Conservation (phyloP, 805 yeast species). For the Candida palmyrensis region DNA sequence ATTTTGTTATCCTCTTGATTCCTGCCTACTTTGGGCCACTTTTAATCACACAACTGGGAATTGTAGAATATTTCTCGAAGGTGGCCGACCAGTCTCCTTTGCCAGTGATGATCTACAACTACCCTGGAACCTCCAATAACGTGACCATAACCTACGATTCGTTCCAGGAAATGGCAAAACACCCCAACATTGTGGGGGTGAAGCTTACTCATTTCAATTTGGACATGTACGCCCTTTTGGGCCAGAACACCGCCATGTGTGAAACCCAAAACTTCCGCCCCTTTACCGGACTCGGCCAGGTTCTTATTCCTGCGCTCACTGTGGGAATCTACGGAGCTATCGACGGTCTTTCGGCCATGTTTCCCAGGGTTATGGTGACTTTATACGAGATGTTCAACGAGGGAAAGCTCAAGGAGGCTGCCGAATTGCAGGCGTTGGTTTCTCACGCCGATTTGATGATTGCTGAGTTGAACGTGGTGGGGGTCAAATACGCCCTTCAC, state of each 20-base stretch:
- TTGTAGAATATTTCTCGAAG: constrained; percentile 18
- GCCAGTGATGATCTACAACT: constrained; percentile 26
- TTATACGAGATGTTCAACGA: constrained; percentile 5
- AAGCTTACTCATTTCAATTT: constrained; percentile 15
- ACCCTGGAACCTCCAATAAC: constrained; percentile 27
- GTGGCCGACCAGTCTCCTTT: constrained; percentile 23
- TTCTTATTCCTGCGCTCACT: constrained; percentile 9
- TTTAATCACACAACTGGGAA: constrained; percentile 18
- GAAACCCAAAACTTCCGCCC: constrained; percentile 10
- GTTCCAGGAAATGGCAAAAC: constrained; percentile 15
- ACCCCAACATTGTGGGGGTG: constrained; percentile 27
- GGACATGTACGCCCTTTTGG: constrained; percentile 9
- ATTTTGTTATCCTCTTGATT: constrained; percentile 18
- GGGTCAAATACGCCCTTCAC: constrained; percentile 15
- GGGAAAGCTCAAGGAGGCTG: constrained; percentile 10
- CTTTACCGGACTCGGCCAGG: constrained; percentile 15
- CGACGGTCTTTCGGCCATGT: constrained; percentile 10
- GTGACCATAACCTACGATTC: constrained; percentile 15
- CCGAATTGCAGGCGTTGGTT: constrained; percentile 7
- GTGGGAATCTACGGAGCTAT: constrained; percentile 10
- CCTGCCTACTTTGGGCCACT: constrained; percentile 26
- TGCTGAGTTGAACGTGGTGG: constrained; percentile 18
- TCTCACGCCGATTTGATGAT: constrained; percentile 13
- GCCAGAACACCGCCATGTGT: constrained; percentile 3
- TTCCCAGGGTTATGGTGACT: constrained; percentile 10